Evolutionary conservation across 192 early-diverging fungal species (phyloP), one percentile per base, ranked within the genome.

Genomic region (Cladochytrium replicatum): DNA sequence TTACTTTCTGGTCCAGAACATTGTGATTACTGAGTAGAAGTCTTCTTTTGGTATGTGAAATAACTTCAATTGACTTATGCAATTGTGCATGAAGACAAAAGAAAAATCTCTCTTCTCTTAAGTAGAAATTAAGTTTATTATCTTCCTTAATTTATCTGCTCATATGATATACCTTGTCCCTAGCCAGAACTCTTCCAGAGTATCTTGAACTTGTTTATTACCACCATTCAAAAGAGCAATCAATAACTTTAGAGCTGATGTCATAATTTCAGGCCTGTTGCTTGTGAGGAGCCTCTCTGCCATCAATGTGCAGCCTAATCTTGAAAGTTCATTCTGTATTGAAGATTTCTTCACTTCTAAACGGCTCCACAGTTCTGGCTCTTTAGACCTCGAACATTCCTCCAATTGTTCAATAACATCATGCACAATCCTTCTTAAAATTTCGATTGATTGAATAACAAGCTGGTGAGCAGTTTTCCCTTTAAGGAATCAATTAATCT

Each of bases 341-440:
- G 24, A 3, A 3, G 27, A 63, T 63, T 43, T 59, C 37, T 38
- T 53, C 42, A 3, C 46, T 46, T 26, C 59, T 42, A 3, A 63
- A 23, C 42, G 22, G 45, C 24, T 62, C 59, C 30, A 63, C 24
- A 46, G 61, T 63, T 62, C 49, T 45, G 13, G 61, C 31, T 1
- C 57, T 63, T 57, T 63, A 52, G 24, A 63, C 42, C 23, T 63
- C 61, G 51, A 61, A n/a, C n/a, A n/a, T n/a, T n/a, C n/a, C n/a
- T n/a, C n/a, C n/a, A n/a, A n/a, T n/a, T n/a, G n/a, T n/a, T n/a
- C n/a, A n/a, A n/a, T n/a, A n/a, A n/a, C n/a, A n/a, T n/a, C n/a
- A n/a, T n/a, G n/a, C n/a, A n/a, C n/a, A n/a, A n/a, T n/a, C n/a
- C n/a, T n/a, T n/a, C n/a, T n/a, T n/a, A n/a, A n/a, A n/a, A n/a